Percentiles rank a stretch among this genome's conserved stretches.
Conservation (phyloP, 495 filamentous ascomycete genomes). For the Daldinia loculata region DNA sequence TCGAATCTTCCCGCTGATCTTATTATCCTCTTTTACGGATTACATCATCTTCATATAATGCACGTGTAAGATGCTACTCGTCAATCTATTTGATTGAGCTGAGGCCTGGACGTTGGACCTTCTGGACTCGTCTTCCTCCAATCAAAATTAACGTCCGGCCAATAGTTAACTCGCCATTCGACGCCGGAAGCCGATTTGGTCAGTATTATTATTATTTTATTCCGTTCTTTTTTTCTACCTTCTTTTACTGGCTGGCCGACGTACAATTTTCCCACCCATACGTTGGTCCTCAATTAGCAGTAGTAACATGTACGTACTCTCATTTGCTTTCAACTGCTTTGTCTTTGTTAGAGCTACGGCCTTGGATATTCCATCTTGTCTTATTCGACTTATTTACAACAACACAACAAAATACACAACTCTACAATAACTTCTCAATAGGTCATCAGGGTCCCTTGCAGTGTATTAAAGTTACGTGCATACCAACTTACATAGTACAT, state of each 20-base stretch:
- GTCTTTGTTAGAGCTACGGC: slow-evolving; percentile 6
- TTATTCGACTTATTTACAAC: slow-evolving; percentile 13
- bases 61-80: slow-evolving; percentile 40
- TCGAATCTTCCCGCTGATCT: slow-evolving; percentile 38
- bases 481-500: slow-evolving; percentile 40
- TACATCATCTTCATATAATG: slow-evolving; percentile 43
- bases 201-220: slow-evolving; percentile 25
- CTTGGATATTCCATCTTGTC: slow-evolving; percentile 9
- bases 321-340: background rate
- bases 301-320: background rate
- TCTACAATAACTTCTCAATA: slow-evolving; percentile 16
- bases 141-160: slow-evolving; percentile 28
- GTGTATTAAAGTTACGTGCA: slow-evolving; percentile 41
- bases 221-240: slow-evolving; percentile 6
- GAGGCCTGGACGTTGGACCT: slow-evolving; percentile 36
- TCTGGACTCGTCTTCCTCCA: slow-evolving; percentile 39
- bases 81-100: slow-evolving; percentile 41
- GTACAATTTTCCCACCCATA: slow-evolving; percentile 15
- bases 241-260: slow-evolving; percentile 1
- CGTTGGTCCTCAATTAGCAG: slow-evolving; percentile 19
- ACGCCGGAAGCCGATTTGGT: slow-evolving; percentile 42
- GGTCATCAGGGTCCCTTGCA: slow-evolving; percentile 33
- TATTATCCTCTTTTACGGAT: slow-evolving; percentile 20
- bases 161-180: slow-evolving; percentile 40
- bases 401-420: slow-evolving; percentile 4